Conservation (phyloP, 495 filamentous ascomycete species). For the Penicillium silybi region DNA sequence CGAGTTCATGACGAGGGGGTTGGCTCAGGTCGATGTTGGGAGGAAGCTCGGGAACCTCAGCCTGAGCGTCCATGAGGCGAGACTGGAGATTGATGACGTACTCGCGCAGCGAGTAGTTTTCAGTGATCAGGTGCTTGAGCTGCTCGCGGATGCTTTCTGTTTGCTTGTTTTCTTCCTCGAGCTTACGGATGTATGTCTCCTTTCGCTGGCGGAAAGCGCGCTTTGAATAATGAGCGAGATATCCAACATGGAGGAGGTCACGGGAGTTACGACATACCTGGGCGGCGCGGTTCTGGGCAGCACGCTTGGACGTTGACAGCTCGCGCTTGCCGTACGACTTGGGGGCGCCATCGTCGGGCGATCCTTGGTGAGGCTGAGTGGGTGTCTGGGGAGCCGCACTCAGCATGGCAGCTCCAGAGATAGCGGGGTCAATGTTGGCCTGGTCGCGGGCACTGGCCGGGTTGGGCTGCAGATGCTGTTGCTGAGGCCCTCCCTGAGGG, state of each 20-base stretch:
- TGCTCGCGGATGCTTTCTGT: conserved; percentile 63
- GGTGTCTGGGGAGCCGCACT: conserved; percentile 36
- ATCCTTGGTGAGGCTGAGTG: conserved; percentile 27
- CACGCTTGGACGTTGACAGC: conserved; percentile 89
- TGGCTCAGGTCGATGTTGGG: conserved; percentile 53
- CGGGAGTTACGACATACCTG: conserved; percentile 60
- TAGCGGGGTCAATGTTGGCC: conserved; percentile 51
- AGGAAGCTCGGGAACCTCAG: conserved; percentile 80
- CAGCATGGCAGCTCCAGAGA: conserved; percentile 44
- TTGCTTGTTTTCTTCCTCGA: conserved; percentile 86
- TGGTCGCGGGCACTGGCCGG: conserved; percentile 45
- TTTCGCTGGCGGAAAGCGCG: conserved; percentile 96
- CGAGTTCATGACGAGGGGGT: conserved; percentile 29
- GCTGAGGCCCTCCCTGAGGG: conserved; percentile 32
- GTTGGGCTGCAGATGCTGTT: conserved; percentile 41
- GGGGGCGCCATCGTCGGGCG: conserved; percentile 33
- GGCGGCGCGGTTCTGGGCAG: conserved; percentile 93
- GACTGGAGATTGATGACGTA: conserved; percentile 89
- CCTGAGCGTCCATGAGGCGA: conserved; percentile 77
- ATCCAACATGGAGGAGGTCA: no score
- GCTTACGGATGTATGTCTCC: conserved; percentile 94
- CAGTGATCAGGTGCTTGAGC: conserved; percentile 70
- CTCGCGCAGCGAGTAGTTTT: conserved; percentile 86
- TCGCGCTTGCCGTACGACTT: conserved; percentile 73
- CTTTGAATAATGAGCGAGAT: conserved; percentile 23